A percentile compares a stretch with the other conserved stretches of the same genome.
These are phyloP conservation scores for Astragalus membranaceus DNA, from an alignment of 306 rosid species.

Conservation along the genomic window DNA sequence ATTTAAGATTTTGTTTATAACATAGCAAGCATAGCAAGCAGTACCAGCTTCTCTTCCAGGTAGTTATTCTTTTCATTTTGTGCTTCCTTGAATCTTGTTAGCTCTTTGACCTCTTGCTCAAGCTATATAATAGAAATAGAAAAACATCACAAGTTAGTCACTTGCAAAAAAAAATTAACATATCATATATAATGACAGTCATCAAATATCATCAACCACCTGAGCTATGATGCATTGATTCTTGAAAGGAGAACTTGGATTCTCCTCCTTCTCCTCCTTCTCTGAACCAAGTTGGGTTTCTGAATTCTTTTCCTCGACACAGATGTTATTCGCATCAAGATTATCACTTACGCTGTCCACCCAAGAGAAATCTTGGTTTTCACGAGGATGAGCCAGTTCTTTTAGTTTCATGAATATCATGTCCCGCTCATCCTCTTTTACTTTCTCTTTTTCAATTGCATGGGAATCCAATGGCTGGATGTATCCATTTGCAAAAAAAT, in stretches of 20 bases:
- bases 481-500: slow-evolving; percentile 28
- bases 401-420: slow-evolving; percentile 44
- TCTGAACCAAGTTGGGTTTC: slow-evolving; percentile 18
- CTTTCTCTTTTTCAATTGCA: slow-evolving; percentile 18
- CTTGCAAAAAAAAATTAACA: slow-evolving; percentile 5
- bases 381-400: slow-evolving; percentile 32
- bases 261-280: slow-evolving; percentile 41
- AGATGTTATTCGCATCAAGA: slow-evolving; percentile 10
- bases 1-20: background rate
- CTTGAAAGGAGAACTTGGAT: slow-evolving; percentile 26
- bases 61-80: slow-evolving; percentile 38
- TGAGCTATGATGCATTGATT: slow-evolving; percentile 34
- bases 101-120: slow-evolving; percentile 61
- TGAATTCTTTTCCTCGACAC: background rate
- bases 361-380: slow-evolving; percentile 30
- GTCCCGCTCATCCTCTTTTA: slow-evolving; percentile 37
- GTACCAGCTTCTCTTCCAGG: slow-evolving; percentile 79
- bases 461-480: slow-evolving; percentile 32
- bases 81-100: slow-evolving; percentile 38
- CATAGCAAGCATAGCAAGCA: slow-evolving; percentile 20
- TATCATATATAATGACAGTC: background rate
- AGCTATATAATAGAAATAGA: slow-evolving; percentile 45
- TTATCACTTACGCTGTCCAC: slow-evolving; percentile 16
- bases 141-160: slow-evolving; percentile 18
- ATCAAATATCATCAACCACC: slow-evolving; percentile 32